phyloP scores from a whole-genome alignment of 805 yeast species.

The Pichia thaimueangensis region DNA sequence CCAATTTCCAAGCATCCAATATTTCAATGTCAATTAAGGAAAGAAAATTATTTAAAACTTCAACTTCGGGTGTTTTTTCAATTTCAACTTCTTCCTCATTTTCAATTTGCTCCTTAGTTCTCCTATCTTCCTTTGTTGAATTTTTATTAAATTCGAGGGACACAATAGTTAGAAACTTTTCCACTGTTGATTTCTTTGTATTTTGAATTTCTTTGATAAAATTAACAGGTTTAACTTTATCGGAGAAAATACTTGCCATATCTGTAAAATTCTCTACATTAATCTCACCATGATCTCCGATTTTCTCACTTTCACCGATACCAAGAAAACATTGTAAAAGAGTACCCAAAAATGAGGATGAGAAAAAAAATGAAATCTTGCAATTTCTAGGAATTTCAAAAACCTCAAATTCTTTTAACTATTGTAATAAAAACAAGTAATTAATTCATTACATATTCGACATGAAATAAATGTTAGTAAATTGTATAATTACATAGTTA shows the following conservation, averaged over 20 bases:
- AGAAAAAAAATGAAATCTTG: conserved; percentile 6
- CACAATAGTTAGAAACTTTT: conserved; percentile 4
- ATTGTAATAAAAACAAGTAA: not conserved
- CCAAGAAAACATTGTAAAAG: conserved; percentile 18
- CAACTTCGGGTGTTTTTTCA: not conserved
- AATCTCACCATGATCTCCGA: too few relatives aligned
- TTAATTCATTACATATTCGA: too few relatives aligned
- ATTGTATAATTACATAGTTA: too few relatives aligned
- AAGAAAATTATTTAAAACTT: conserved; percentile 4
- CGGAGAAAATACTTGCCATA: too few relatives aligned
- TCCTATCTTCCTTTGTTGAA: not conserved
- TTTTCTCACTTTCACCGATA: conserved; percentile 13
- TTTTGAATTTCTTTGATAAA: not conserved
- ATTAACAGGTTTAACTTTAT: conserved; percentile 1
- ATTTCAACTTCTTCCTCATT: not conserved
- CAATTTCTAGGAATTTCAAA: conserved; percentile 6
- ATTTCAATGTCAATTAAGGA: conserved; percentile 7
- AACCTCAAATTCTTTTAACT: conserved; percentile 8
- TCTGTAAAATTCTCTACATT: too few relatives aligned
- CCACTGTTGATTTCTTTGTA: not conserved
- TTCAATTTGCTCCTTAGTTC: not conserved
- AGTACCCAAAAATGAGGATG: conserved; percentile 16
- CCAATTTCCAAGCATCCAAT: conserved; percentile 9
- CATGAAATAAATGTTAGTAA: too few relatives aligned
- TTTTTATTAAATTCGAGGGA: conserved; percentile 5